Percentiles rank a stretch among this genome's conserved stretches.
These are phyloP conservation scores for Candida oleophila DNA, from an alignment of 805 yeast species.

Conservation along the genomic window DNA sequence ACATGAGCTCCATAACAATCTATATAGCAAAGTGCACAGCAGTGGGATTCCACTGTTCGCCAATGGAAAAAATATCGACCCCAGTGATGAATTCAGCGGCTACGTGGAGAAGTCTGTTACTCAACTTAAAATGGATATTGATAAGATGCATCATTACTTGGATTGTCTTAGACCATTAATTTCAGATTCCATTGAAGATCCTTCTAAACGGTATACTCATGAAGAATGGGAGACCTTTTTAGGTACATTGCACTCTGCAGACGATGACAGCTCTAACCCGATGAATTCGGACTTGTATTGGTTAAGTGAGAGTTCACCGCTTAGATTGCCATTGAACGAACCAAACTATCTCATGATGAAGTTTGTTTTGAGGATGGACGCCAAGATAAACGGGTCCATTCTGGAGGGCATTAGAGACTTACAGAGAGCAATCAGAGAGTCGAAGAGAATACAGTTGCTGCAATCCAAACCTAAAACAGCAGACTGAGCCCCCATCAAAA, in stretches of 20 bases:
- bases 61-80: not conserved
- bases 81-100: not conserved
- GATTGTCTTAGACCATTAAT: slow-evolving; percentile 28
- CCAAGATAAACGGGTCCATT: slow-evolving; percentile 15
- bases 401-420: slow-evolving; percentile 8
- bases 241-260: slow-evolving; percentile 24
- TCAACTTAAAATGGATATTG: slow-evolving; percentile 14
- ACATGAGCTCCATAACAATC: not conserved
- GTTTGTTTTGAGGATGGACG: slow-evolving; percentile 24
- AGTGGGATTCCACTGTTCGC: not conserved
- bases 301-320: slow-evolving; percentile 67
- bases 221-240: slow-evolving; percentile 52
- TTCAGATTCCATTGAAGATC: slow-evolving; percentile 36
- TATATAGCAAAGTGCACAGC: not conserved
- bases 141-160: slow-evolving; percentile 26
- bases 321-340: slow-evolving; percentile 67
- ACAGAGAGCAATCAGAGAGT: not conserved
- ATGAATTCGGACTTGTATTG: slow-evolving; percentile 39
- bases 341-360: slow-evolving; percentile 57
- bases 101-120: not conserved
- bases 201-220: slow-evolving; percentile 43
- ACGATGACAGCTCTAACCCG: slow-evolving; percentile 5
- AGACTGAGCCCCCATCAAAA: not conserved
- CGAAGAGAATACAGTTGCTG: not conserved
- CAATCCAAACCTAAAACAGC: not conserved